Base-by-base conservation (phyloP, 106 monocot genomes). In the Acorus gramineus region DNA sequence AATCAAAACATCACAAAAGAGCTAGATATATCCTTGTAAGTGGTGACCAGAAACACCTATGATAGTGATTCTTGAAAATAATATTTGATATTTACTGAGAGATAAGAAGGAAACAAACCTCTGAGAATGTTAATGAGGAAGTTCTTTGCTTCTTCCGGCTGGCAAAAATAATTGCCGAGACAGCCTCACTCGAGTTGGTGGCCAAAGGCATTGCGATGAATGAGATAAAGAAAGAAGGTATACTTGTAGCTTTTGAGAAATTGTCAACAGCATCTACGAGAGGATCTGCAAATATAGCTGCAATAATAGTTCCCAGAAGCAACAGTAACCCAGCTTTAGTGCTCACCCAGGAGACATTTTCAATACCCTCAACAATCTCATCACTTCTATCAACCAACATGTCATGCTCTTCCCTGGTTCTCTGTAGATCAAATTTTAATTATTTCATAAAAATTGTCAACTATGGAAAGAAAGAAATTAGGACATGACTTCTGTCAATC, bases 191-290 rank as follows among this genome's bases (percentile, higher is more conserved):
- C 50, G 87, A 88, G 72, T 88, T 88, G 9, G 87, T 88, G 50
- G 84, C 87, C 52, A 88, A 68, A 11, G 87, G 87, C 87, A 88
- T 81, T 56, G 77, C 87, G 51, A 88, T 84, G 75, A 88, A 88
- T 44, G 87, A 88, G 53, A 88, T 78, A 72, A 88, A 88, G 60
- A 88, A 88, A 12, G 87, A 84, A 64, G 83, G 84, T 69, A 88
- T 88, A 6, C 64, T 80, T 56, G 87, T 81, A 63, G 87, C 87
- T 61, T 28, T 2, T 47, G 87, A 88, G 66, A 88, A 88, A 58
- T 88, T 88, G 56, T 84, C 74, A 50, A 88, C 87, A 65, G 84
- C 78, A 76, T 84, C 84, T 45, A 84, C 87, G 58, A 88, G 80
- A 49, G 87, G 87, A 72, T 88, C 87, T 2, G 87, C 87, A 71